Base-by-base conservation (phyloP, 345 rosid genomes). In the Bretschneidera sinensis region DNA sequence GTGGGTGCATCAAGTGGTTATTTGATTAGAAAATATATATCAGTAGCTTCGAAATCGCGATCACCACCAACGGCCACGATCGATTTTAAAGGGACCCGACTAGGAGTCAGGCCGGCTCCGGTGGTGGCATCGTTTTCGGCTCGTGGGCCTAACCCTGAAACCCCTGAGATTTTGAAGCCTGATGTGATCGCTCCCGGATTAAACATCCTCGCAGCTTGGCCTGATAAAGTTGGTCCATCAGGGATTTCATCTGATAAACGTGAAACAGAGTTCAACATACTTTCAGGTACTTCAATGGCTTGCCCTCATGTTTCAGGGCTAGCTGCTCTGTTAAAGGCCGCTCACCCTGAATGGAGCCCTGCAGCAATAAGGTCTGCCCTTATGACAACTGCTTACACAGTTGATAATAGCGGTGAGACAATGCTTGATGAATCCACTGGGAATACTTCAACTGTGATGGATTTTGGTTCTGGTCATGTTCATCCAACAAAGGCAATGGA, bases 241-340 rank as follows among this genome's bases (percentile, higher is more conserved):
- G 92, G 96, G 0, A 55, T 83, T 20, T 68, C 85, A 17, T 74
- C 88, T 0, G 99, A 94, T 66, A 70, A 66, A 55, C 75, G 96
- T 43, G 82, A 54, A 55, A 86, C 92, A 1, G 86, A 83, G 24
- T 94, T 91, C 65, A 94, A 91, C 68, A 94, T 91, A 39, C 76
- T 94, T 2, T 94, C 96, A 0, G 99, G 97, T 1, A 94, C 97
- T 24, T 94, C 99, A 9, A 94, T 94, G 99, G 97, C 97, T 1
- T 94, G 96, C 33, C 97, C 97, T 9, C 99, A 91, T 24, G 92
- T 88, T 16, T 90, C 95, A 0, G 99, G 99, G 17, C 81, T 92
- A 0, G 96, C 96, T 0, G 99, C 96, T 16, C 16, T 94, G 83
- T 84, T 94, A 6, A 94, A 86, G 73, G 92, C 97, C 0, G 91